A percentile compares a stretch with the other conserved stretches of the same genome.
Conservation (phyloP, 805 yeast genomes). For the Blastobotrys peoriensis region DNA sequence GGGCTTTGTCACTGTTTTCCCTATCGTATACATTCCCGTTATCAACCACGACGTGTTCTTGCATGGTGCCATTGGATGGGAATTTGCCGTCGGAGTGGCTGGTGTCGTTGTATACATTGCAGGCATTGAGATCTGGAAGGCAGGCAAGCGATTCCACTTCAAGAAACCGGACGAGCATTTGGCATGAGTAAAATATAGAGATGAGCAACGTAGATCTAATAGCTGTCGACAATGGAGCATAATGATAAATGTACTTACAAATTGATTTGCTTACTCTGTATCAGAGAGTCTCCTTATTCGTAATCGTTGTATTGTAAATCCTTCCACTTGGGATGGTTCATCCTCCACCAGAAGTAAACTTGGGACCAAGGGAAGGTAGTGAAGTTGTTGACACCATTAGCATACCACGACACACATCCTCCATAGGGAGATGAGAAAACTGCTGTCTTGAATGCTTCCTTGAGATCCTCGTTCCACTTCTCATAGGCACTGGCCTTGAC, state of each 20-base stretch:
- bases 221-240: constrained; percentile 53
- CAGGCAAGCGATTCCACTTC: constrained; percentile 51
- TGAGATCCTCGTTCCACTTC: constrained; percentile 11
- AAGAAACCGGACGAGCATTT: constrained; percentile 21
- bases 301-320: constrained; percentile 1
- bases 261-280: not conserved
- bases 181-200: constrained; percentile 30
- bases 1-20: constrained; percentile 69
- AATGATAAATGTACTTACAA: constrained; percentile 13
- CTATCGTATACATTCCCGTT: constrained; percentile 83
- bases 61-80: constrained; percentile 65
- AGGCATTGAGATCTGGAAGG: constrained; percentile 65
- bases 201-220: constrained; percentile 50
- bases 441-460: constrained; percentile 7
- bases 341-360: constrained; percentile 13
- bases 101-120: constrained; percentile 54
- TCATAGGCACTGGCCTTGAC: constrained; percentile 16
- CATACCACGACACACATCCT: constrained; percentile 19
- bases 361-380: constrained; percentile 18
- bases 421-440: constrained; percentile 11
- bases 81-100: constrained; percentile 68
- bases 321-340: constrained; percentile 7
- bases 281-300: too few species aligned
- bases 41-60: constrained; percentile 70
- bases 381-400: constrained; percentile 11